Conservation (phyloP, 1,284 basidiomycete species). For the Phenoliferia sp. region DNA sequence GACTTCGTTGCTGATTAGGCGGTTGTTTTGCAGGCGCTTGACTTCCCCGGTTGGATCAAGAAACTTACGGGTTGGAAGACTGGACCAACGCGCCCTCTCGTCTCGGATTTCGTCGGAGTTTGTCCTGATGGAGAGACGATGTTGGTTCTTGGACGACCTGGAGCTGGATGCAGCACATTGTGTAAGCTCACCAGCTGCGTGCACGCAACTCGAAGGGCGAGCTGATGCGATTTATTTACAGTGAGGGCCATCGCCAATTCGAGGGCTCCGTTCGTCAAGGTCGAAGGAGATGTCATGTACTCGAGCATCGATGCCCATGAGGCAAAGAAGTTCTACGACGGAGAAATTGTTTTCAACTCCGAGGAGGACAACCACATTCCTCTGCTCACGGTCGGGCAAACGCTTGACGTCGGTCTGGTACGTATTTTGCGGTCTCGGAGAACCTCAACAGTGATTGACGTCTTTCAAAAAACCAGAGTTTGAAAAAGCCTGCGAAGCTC, state of each 20-base stretch:
- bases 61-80: slow-evolving; percentile 54
- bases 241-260: slow-evolving; percentile 37
- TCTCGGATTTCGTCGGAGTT: slow-evolving; percentile 59
- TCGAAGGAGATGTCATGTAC: slow-evolving; percentile 53
- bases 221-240: slow-evolving; percentile 37
- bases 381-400: slow-evolving; percentile 57
- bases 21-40: slow-evolving; percentile 12
- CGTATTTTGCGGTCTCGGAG: neutral
- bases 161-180: slow-evolving; percentile 38
- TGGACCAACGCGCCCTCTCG: slow-evolving; percentile 52
- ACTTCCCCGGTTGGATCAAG: slow-evolving; percentile 55
- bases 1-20: too few relatives aligned
- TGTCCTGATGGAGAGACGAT: slow-evolving; percentile 60
- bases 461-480: neutral
- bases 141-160: slow-evolving; percentile 51
- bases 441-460: neutral
- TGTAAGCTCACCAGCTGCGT: slow-evolving; percentile 35
- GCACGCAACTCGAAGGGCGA: too few relatives aligned
- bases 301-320: slow-evolving; percentile 50
- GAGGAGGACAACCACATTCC: slow-evolving; percentile 56
- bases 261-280: slow-evolving; percentile 37
- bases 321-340: slow-evolving; percentile 54
- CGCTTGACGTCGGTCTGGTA: slow-evolving; percentile 51
- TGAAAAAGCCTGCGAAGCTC: slow-evolving; percentile 1
- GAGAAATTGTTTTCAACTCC: slow-evolving; percentile 55